Conservation (phyloP, 2,329 filamentous ascomycete genomes). For the Madurella mycetomatis region DNA sequence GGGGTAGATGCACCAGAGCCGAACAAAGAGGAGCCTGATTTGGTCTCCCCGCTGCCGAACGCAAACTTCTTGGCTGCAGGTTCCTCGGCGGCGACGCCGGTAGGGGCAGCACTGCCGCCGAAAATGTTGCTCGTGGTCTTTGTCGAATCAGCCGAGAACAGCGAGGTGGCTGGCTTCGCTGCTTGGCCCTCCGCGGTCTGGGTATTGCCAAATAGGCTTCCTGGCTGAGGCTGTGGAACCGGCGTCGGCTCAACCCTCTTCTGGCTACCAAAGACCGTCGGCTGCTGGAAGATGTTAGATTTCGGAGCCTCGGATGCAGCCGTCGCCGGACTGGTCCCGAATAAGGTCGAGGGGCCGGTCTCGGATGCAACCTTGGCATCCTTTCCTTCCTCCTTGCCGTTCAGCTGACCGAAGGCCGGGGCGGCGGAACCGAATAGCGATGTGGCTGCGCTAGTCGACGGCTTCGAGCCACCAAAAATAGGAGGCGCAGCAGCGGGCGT, state of each 20-base stretch:
- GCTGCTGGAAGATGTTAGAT: conserved; percentile 28
- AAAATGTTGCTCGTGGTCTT: conserved; percentile 19
- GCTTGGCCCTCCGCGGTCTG: conserved; percentile 7
- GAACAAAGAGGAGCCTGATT: conserved; percentile 18
- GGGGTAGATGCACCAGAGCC: conserved; percentile 18
- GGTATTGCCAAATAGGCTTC: conserved; percentile 21
- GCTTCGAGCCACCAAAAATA: conserved; percentile 14
- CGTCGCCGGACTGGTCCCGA: conserved; percentile 20
- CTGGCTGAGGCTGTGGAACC: conserved; percentile 11
- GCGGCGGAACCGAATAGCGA: conserved; percentile 19
- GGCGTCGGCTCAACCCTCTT: conserved; percentile 15
- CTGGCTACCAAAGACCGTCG: conserved; percentile 37
- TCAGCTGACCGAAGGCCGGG: conserved; percentile 18
- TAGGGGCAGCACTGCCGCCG: conserved; percentile 14
- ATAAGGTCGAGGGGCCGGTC: conserved; percentile 21
- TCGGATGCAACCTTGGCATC: conserved; percentile 10
- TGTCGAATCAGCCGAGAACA: conserved; percentile 16
- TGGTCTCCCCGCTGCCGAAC: conserved; percentile 21
- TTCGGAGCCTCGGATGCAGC: conserved; percentile 17
- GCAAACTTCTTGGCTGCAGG: conserved; percentile 26
- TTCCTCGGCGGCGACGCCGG: conserved; percentile 13
- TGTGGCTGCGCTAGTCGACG: conserved; percentile 11
- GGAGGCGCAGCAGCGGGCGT: conserved; percentile 10
- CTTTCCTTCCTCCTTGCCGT: conserved; percentile 17
- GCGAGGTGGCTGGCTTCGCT: conserved; percentile 3